These are phyloP conservation scores for Mrakia blollopis DNA, from an alignment of 768 basidiomycete genomes.

Conservation along the genomic window DNA sequence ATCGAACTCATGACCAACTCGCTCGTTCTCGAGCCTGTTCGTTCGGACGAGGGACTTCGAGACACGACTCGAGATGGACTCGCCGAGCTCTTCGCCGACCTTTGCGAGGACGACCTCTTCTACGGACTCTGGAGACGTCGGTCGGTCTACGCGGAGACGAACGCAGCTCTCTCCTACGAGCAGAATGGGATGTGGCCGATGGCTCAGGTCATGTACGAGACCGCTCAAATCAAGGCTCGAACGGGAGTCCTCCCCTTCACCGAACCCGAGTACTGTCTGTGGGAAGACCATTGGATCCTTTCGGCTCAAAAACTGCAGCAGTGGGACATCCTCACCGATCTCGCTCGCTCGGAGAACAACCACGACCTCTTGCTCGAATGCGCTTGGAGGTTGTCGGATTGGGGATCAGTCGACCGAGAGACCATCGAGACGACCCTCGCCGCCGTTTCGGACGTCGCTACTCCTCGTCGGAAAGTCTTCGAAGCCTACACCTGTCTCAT, in stretches of 20 bases:
- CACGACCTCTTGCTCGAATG: slow-evolving; percentile 89
- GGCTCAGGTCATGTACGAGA: slow-evolving; percentile 72
- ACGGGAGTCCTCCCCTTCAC: slow-evolving; percentile 78
- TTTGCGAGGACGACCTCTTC: slow-evolving; percentile 94
- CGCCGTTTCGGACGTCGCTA: slow-evolving; percentile 75
- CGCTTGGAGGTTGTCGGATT: slow-evolving; percentile 88
- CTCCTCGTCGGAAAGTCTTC: slow-evolving; percentile 94
- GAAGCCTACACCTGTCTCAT: slow-evolving; percentile 89
- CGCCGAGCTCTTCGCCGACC: slow-evolving; percentile 89
- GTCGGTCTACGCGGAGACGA: slow-evolving; percentile 76
- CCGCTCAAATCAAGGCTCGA: slow-evolving; percentile 78
- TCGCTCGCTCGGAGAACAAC: slow-evolving; percentile 81
- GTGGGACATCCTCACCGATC: slow-evolving; percentile 91
- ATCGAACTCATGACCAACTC: slow-evolving; percentile 77
- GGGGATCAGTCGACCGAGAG: slow-evolving; percentile 63
- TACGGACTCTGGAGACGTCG: slow-evolving; percentile 93
- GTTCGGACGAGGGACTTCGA: slow-evolving; percentile 73
- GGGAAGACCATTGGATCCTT: slow-evolving; percentile 99
- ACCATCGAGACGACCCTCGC: slow-evolving; percentile 71
- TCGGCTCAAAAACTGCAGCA: slow-evolving; percentile 90
- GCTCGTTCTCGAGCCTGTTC: slow-evolving; percentile 58
- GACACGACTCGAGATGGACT: slow-evolving; percentile 85
- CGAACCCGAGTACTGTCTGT: slow-evolving; percentile 91
- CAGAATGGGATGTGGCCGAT: slow-evolving; percentile 97
- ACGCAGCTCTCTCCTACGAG: slow-evolving; percentile 70